phyloP scores from a whole-genome alignment of 2,329 filamentous ascomycete species.

The Zasmidium angulare region DNA sequence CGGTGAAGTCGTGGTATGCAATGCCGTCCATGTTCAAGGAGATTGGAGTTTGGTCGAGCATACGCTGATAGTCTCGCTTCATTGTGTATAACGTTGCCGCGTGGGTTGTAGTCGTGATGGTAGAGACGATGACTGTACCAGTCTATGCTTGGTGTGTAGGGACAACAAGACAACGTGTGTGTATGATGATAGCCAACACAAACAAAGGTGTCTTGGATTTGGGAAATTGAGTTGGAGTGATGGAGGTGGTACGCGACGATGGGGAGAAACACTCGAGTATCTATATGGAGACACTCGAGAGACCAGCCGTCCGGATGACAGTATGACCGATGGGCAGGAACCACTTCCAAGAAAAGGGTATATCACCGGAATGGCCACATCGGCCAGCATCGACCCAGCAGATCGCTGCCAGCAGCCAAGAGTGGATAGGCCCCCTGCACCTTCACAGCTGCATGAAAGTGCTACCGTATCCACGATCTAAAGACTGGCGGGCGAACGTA shows the following conservation, averaged over 20 bases:
- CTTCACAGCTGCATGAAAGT: neutral
- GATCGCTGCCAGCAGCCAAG: constrained; percentile 10
- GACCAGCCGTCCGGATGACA: constrained; percentile 9
- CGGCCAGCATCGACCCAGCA: constrained; percentile 7
- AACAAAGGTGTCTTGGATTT: constrained; percentile 13
- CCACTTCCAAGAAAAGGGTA: constrained; percentile 5
- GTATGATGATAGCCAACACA: constrained; percentile 6
- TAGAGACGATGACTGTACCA: constrained; percentile 11
- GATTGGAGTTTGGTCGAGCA: constrained; percentile 19
- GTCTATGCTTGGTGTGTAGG: constrained; percentile 7
- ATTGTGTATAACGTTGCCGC: constrained; percentile 2
- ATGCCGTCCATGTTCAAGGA: constrained; percentile 17
- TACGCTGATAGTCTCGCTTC: constrained; percentile 21
- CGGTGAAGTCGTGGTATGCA: constrained; percentile 22
- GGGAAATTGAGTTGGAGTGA: constrained; percentile 16
- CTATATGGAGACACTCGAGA: constrained; percentile 20
- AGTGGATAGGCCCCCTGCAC: constrained; percentile 8
- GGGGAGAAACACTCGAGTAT: constrained; percentile 18
- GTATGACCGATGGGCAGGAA: constrained; percentile 4
- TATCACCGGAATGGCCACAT: constrained; percentile 6
- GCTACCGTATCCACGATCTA: neutral
- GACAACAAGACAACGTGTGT: constrained; percentile 4
- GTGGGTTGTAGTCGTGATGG: constrained; percentile 5
- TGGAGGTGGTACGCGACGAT: constrained; percentile 10
- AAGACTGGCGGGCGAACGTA: constrained; percentile 13